Evolutionary conservation across 179 eudicot species (phyloP), one percentile per base, ranked within the genome.

Genomic region (Heliamphora pulchella): DNA sequence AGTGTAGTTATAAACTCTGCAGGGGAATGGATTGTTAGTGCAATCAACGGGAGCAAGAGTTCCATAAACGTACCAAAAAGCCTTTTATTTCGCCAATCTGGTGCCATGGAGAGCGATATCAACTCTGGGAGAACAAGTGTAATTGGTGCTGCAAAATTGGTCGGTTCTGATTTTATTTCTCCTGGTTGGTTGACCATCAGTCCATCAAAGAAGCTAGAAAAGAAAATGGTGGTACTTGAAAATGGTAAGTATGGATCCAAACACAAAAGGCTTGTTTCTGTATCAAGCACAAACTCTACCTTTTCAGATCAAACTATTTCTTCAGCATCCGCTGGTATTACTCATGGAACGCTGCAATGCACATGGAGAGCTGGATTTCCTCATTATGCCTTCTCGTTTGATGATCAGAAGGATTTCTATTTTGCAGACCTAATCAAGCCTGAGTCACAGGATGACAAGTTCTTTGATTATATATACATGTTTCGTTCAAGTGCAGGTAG

Each of bases 301-400:
- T 57, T 51, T 51, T 79, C 87, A 68, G 90, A 90, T 79, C 85
- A 85, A 59, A 82, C 89, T 66, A 78, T 86, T 76, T 78, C 82
- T 55, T 88, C 87, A 46, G 55, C 61, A 15, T 81, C 86, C 54
- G 55, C 78, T 14, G 41, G 66, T 79, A 71, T 66, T 6, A 86
- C 83, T 74, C 88, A 86, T 74, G 98, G 91, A 81, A 89, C 89
- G 92, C 91, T 94, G 77, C 92, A 89, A 3, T 86, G 87, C 74
- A 86, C 79, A 5, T 93, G 96, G 97, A 85, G 87, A 69, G 71
- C 80, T 44, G 97, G 90, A n/a, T 65, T 84, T 78, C 97, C 92
- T 0, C 87, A 74, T 75, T 91, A 88, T 80, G 85, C 85, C 54
- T 91, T 95, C 85, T 88, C 93, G 11, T 79, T 93, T 68, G 97